Percentiles rank a stretch among this genome's conserved stretches.
Evolutionary conservation across 148 eudicot species (phyloP).

Genomic region (Suaeda aralocaspica): DNA sequence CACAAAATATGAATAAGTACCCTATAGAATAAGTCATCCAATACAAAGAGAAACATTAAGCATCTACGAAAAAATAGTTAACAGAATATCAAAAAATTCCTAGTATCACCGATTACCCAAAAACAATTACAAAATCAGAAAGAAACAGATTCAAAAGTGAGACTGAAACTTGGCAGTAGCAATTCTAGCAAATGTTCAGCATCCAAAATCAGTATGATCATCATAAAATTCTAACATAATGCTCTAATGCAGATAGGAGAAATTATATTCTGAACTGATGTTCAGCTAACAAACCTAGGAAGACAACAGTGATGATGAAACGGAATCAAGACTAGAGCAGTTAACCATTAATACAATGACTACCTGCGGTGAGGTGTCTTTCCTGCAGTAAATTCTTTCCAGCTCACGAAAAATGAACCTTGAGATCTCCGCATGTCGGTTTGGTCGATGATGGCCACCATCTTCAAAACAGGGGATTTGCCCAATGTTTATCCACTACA

Average conservation of each 20-base stretch:
- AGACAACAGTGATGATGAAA: neutral
- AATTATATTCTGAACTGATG: neutral
- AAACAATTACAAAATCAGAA: neutral
- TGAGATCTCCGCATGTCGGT: slow-evolving; percentile 94
- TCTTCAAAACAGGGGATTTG: slow-evolving; percentile 94
- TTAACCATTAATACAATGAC: neutral
- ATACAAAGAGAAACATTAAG: neutral
- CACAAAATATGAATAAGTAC: neutral
- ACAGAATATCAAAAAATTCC: too few relatives aligned
- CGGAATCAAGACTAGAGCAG: neutral
- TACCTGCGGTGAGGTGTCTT: slow-evolving; percentile 78
- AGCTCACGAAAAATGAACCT: slow-evolving; percentile 84
- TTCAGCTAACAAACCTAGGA: neutral
- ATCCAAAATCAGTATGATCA: neutral
- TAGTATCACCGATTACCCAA: too few relatives aligned
- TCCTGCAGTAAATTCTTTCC: slow-evolving; percentile 62
- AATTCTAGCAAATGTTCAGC: too few relatives aligned
- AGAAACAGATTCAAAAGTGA: too few relatives aligned
- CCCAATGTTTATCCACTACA: slow-evolving; percentile 98
- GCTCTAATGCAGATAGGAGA: neutral
- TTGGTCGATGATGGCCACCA: slow-evolving; percentile 96
- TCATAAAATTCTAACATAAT: neutral
- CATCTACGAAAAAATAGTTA: too few relatives aligned
- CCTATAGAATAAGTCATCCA: neutral
- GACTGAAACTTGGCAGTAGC: neutral